A percentile compares a stretch with the other conserved stretches of the same genome.
Evolutionary conservation across 768 basidiomycete genomes (phyloP).

Genomic region (Rhizopogon roseolus): DNA sequence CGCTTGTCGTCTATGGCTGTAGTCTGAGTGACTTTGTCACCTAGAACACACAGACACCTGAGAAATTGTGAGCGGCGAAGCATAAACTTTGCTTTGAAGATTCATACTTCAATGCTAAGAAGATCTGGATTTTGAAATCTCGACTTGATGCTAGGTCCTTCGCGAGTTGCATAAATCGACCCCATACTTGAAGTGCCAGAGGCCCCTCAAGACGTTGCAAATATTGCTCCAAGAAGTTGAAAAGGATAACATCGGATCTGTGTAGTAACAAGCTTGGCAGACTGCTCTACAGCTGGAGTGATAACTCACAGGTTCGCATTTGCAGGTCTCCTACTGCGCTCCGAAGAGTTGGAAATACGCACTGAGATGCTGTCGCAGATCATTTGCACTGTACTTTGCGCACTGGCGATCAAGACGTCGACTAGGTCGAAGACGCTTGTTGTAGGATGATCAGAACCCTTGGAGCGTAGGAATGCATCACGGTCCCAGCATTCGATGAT

Average conservation of each 20-base stretch:
- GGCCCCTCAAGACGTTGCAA: conserved; percentile 82
- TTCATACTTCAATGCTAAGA: conserved; percentile 65
- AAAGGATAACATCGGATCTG: conserved; percentile 70
- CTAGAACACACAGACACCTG: conserved; percentile 74
- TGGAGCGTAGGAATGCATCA: conserved; percentile 40
- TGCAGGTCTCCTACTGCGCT: conserved; percentile 55
- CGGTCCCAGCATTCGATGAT: conserved; percentile 80
- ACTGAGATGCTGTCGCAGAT: conserved; percentile 76
- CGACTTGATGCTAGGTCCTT: conserved; percentile 71
- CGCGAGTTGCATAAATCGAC: conserved; percentile 66
- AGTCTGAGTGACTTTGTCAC: conserved; percentile 84
- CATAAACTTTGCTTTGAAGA: background rate
- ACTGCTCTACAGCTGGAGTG: background rate
- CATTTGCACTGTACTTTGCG: conserved; percentile 85
- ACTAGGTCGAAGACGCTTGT: conserved; percentile 74
- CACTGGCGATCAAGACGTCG: conserved; percentile 77
- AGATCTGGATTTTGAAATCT: conserved; percentile 68
- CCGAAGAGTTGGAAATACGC: conserved; percentile 51
- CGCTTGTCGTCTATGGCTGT: conserved; percentile 88
- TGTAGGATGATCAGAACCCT: conserved; percentile 35
- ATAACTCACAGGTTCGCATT: conserved; percentile 63
- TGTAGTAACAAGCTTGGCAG: background rate
- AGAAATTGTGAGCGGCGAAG: conserved; percentile 7
- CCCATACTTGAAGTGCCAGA: conserved; percentile 90
- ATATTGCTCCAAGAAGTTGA: conserved; percentile 87